Conservation (phyloP, 768 basidiomycete genomes). For the Lentinula raphanica region DNA sequence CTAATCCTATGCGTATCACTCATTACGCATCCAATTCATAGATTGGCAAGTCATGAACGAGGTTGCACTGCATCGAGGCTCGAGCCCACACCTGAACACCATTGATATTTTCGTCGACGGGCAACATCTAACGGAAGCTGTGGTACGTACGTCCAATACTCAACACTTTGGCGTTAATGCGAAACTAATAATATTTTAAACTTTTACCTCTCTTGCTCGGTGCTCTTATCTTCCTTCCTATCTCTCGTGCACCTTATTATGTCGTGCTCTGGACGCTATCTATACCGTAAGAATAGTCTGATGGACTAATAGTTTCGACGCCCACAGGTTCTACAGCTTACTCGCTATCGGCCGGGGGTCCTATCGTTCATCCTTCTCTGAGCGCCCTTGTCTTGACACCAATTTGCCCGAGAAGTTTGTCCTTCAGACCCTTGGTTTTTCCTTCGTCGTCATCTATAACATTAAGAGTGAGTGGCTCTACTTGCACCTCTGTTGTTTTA, state of each 20-base stretch:
- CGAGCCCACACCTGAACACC: constrained; percentile 86
- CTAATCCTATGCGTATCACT: neutral
- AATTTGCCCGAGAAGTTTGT: constrained; percentile 91
- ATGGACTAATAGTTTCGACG: constrained; percentile 90
- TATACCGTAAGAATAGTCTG: constrained; percentile 51
- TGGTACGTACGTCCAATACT: constrained; percentile 49
- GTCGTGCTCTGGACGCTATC: constrained; percentile 5
- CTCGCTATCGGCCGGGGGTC: constrained; percentile 91
- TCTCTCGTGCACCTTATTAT: neutral
- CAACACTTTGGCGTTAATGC: neutral
- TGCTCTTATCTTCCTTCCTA: neutral
- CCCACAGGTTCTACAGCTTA: constrained; percentile 97
- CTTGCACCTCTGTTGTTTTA: neutral
- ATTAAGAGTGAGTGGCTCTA: constrained; percentile 47
- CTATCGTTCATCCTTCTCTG: constrained; percentile 90
- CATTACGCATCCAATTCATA: constrained; percentile 16
- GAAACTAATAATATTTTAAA: neutral
- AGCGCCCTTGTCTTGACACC: constrained; percentile 89
- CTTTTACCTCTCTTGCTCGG: neutral
- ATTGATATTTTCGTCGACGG: constrained; percentile 93
- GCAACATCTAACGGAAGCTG: constrained; percentile 92
- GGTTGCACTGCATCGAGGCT: constrained; percentile 86
- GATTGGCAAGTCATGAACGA: constrained; percentile 99
- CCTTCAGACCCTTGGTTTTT: constrained; percentile 88
- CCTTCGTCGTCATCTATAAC: constrained; percentile 77